These are phyloP conservation scores for Capillidium heterosporum DNA, from an alignment of 371 early-diverging fungal genomes.

Conservation along the genomic window DNA sequence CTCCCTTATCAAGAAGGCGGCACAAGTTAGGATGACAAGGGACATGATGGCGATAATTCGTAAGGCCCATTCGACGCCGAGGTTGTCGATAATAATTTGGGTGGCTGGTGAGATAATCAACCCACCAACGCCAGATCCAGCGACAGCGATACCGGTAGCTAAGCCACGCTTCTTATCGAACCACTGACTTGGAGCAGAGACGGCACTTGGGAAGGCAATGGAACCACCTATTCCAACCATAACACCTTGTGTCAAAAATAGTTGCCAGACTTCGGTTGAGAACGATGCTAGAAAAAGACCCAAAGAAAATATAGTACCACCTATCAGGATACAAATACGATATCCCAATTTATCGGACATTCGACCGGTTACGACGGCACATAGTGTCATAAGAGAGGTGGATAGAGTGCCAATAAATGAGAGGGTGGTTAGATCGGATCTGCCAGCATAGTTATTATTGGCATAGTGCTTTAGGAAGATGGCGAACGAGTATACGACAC, in stretches of 20 bases:
- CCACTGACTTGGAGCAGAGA: slow-evolving; percentile 51
- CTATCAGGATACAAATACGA: background rate
- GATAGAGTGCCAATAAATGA: background rate
- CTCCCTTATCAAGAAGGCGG: slow-evolving; percentile 15
- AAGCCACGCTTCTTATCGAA: slow-evolving; percentile 45
- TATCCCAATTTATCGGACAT: background rate
- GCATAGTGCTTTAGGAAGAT: background rate
- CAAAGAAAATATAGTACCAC: background rate
- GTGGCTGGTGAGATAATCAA: slow-evolving; percentile 45
- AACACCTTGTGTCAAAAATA: slow-evolving; percentile 28
- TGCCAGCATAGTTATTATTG: background rate
- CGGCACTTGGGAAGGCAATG: slow-evolving; percentile 35
- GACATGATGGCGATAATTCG: slow-evolving; percentile 34
- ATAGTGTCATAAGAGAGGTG: background rate
- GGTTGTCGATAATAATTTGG: slow-evolving; percentile 25
- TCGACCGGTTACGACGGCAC: background rate
- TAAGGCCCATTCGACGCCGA: slow-evolving; percentile 41
- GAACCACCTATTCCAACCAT: slow-evolving; percentile 28
- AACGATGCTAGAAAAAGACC: slow-evolving; percentile 6
- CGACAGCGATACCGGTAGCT: slow-evolving; percentile 51
- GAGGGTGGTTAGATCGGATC: background rate
- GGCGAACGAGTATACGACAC: background rate
- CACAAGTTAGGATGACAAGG: slow-evolving; percentile 21
- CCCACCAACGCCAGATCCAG: slow-evolving; percentile 67
- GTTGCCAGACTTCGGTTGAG: slow-evolving; percentile 19